Conservation (phyloP, 2,329 filamentous ascomycete genomes). For the Arthrinium phaeospermum region DNA sequence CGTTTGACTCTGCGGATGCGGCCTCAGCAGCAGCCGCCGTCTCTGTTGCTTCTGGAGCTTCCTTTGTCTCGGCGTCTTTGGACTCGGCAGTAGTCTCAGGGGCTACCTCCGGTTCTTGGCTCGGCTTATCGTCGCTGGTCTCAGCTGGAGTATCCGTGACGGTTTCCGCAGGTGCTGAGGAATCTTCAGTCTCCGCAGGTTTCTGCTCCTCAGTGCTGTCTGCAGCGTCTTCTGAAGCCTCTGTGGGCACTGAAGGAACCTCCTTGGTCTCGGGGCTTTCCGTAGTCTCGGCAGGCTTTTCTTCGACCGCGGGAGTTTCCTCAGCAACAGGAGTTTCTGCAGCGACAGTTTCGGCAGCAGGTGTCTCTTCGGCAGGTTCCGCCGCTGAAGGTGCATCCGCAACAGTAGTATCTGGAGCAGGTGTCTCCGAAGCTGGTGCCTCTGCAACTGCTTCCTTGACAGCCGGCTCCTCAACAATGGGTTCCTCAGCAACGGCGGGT, state of each 20-base stretch:
- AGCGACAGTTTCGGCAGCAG: background rate
- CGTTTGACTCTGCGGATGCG: background rate
- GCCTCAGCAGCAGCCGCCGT: background rate
- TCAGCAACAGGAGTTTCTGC: conserved; percentile 1
- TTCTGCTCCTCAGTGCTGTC: background rate
- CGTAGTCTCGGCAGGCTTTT: conserved; percentile 19
- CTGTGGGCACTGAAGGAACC: background rate
- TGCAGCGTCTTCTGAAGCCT: conserved; percentile 11
- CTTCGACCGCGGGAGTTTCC: background rate
- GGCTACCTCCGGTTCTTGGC: conserved; percentile 20
- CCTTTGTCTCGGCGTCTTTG: background rate
- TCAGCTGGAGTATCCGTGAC: background rate
- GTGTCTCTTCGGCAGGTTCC: background rate
- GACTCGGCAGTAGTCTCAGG: background rate
- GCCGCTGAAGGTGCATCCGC: too few species aligned
- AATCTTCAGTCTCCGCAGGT: conserved; percentile 16
- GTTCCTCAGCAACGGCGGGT: conserved; percentile 1
- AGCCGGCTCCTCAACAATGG: background rate
- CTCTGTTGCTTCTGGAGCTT: background rate
- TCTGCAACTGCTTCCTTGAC: background rate
- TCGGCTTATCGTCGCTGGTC: conserved; percentile 13
- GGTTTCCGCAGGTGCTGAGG: background rate
- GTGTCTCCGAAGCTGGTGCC: too few species aligned
- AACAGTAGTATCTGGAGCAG: too few species aligned
- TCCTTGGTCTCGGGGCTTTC: background rate